Percentiles rank a stretch among this genome's conserved stretches.
Conservation (phyloP, 768 basidiomycete species). For the Galerina sulciceps region DNA sequence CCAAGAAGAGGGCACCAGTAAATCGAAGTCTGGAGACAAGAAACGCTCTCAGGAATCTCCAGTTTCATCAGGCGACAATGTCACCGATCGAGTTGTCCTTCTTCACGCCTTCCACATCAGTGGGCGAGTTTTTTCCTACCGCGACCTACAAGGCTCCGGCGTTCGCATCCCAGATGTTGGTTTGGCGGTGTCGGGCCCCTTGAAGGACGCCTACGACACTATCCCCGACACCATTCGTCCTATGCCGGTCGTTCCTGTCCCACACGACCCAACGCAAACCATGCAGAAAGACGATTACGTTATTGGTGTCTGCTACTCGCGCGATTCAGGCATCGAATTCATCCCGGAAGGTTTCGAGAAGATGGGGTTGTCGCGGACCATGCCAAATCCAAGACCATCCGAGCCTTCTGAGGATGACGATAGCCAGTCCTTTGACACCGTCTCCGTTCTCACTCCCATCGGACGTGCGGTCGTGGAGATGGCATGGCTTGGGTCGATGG, state of each 20-base stretch:
- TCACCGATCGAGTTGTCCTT: slow-evolving; percentile 48
- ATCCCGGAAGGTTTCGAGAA: slow-evolving; percentile 78
- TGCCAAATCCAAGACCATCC: slow-evolving; percentile 28
- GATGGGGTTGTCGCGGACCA: slow-evolving; percentile 65
- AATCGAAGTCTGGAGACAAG: slow-evolving; percentile 38
- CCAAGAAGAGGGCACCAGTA: slow-evolving; percentile 31
- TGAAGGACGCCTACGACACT: slow-evolving; percentile 54
- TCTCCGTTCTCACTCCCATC: slow-evolving; percentile 52
- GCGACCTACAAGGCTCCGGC: slow-evolving; percentile 73
- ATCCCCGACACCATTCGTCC: slow-evolving; percentile 35
- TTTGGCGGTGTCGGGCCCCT: slow-evolving; percentile 64
- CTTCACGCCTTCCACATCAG: slow-evolving; percentile 73
- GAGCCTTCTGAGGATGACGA: slow-evolving; percentile 30
- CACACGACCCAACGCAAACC: slow-evolving; percentile 23
- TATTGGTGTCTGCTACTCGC: slow-evolving; percentile 64
- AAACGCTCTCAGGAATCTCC: slow-evolving; percentile 46
- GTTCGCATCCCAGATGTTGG: slow-evolving; percentile 76
- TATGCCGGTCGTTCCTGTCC: too few relatives aligned
- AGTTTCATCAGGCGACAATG: slow-evolving; percentile 31
- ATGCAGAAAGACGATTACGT: slow-evolving; percentile 40
- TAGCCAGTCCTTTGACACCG: slow-evolving; percentile 38
- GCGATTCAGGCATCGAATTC: slow-evolving; percentile 76
- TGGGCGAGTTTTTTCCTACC: slow-evolving; percentile 73
- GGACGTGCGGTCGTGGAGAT: slow-evolving; percentile 60
- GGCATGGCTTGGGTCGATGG: slow-evolving; percentile 58